Evolutionary conservation across 83 land plant genomes (phyloP), one percentile per base, ranked within the genome.

Genomic region (Thuja plicata): DNA sequence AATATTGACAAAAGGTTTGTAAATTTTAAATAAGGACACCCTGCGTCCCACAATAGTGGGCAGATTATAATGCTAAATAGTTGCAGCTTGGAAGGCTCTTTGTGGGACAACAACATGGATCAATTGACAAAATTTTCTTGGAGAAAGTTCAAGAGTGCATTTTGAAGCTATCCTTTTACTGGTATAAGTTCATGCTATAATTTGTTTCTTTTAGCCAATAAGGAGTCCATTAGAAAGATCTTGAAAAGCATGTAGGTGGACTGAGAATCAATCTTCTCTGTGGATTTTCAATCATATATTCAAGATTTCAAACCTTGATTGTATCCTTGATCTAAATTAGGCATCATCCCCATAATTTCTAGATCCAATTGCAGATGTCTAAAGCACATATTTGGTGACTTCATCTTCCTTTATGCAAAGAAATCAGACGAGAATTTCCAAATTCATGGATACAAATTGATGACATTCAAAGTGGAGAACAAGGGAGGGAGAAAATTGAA

Each of bases 181-280:
- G 99, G 98, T 97, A 96, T 89, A 98, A 98, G 88, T 98, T 98
- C 87, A 98, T 98, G 98, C 99, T 98, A 66, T 91, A 96, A 6
- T 21, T 87, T 98, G 84, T 90, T 95, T 89, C 96, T 98, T 76
- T 96, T 98, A 46, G 96, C 96, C n/a, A 95, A 96, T 86, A 95
- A 38, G 97, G 93, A 94, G 88, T 94, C 95, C 70, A 89, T 93
- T 3, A 93, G 91, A 19, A 88, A 77, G 86, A 98, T 98, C 73
- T 97, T 97, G 12, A 86, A 91, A 89, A 94, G 95, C 45, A 74
- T 95, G n/a, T 98, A 98, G 92, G 93, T 90, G 54, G 99, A 96
- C 87, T 98, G 98, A 98, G 99, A 98, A 88, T 97, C 98, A 37
- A 96, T 98, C 73, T 87, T 98, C 35, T 90, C 93, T 52, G 74